A percentile compares a stretch with the other conserved stretches of the same genome.
phyloP scores from a whole-genome alignment of 208 protist genomes.

The Wallacemonas rigidus region DNA sequence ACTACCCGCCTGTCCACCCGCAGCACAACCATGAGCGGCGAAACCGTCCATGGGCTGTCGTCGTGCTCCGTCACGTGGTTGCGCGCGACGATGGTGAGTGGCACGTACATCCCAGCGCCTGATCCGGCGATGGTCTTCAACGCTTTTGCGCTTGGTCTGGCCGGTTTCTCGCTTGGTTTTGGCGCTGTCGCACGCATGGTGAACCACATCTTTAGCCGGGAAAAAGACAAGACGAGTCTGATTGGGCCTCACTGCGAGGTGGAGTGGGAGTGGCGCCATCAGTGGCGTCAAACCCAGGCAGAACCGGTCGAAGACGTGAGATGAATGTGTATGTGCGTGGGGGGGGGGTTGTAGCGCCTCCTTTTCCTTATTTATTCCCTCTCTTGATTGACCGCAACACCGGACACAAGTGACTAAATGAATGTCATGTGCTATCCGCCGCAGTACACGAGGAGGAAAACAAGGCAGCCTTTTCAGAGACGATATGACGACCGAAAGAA shows the following conservation, averaged over 20 bases:
- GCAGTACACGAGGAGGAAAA: no score
- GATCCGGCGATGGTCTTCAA: conserved; percentile 86
- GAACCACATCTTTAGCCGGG: neutral
- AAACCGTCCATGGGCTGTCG: no score
- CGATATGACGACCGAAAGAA: no score
- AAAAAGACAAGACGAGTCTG: neutral
- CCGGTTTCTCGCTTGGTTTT: conserved; percentile 36
- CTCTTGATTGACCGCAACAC: neutral
- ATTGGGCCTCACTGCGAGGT: neutral
- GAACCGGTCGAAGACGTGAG: no score
- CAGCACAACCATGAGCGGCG: neutral
- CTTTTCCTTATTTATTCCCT: neutral
- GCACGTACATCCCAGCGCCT: conserved; percentile 67
- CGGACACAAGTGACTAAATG: no score
- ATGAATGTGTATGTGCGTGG: neutral
- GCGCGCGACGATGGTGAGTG: conserved; percentile 54
- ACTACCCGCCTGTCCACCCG: neutral
- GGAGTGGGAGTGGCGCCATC: neutral
- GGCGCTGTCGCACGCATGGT: conserved; percentile 1
- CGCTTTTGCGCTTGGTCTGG: conserved; percentile 52
- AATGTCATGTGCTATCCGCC: no score
- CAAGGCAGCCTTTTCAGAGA: no score
- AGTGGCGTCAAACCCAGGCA: neutral
- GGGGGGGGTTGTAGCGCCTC: no score
- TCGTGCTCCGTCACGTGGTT: conserved; percentile 28